Conservation (phyloP, 2,329 filamentous ascomycete genomes). For the Alternaria arborescens region DNA sequence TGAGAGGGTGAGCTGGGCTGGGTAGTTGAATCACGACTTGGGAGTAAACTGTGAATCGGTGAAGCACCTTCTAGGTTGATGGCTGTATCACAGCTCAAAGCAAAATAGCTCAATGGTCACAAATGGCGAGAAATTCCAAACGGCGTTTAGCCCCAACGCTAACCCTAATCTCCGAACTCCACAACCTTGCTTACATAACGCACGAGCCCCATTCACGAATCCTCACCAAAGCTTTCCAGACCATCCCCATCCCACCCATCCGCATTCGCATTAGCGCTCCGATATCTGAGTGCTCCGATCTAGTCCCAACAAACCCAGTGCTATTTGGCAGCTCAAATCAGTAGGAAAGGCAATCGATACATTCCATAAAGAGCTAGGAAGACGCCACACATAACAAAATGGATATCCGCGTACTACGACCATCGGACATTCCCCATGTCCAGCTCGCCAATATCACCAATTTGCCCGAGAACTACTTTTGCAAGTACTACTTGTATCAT, state of each 20-base stretch:
- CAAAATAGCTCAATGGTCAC: too few species aligned
- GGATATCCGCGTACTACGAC: slow-evolving; percentile 88
- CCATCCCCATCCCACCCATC: not conserved
- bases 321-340: not conserved
- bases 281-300: not conserved
- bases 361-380: not conserved
- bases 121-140: not conserved
- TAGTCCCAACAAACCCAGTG: not conserved
- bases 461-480: slow-evolving; percentile 98
- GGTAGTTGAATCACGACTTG: too few species aligned
- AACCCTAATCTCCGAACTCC: slow-evolving; percentile 14
- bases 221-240: slow-evolving; percentile 6
- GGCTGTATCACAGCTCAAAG: not conserved
- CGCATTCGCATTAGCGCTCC: slow-evolving; percentile 12
- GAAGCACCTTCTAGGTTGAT: not conserved
- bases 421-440: slow-evolving; percentile 87
- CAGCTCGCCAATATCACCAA: slow-evolving; percentile 99
- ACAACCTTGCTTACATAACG: slow-evolving; percentile 21
- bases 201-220: slow-evolving; percentile 15
- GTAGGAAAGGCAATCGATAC: not conserved
- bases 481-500: slow-evolving; percentile 99
- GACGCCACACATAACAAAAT: slow-evolving; percentile 57
- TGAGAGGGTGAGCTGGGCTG: not conserved
- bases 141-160: slow-evolving; percentile 14
- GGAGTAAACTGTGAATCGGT: too few species aligned